These are phyloP conservation scores for Coniochaeta prunicola DNA, from an alignment of 2,329 filamentous ascomycete species.

Conservation along the genomic window DNA sequence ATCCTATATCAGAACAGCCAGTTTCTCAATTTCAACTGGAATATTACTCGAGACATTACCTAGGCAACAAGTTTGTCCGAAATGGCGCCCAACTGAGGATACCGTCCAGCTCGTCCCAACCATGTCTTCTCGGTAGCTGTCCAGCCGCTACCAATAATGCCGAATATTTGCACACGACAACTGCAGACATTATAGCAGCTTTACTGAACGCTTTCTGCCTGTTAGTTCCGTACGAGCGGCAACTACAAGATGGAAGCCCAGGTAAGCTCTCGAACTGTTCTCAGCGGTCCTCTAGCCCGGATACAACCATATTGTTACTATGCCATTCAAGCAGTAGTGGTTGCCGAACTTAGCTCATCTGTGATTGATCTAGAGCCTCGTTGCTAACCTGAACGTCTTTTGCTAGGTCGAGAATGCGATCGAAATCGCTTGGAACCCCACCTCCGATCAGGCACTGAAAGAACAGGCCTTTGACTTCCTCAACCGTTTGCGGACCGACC, in stretches of 20 bases:
- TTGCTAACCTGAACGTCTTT: not conserved
- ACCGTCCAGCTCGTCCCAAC: not conserved
- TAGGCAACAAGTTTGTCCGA: not conserved
- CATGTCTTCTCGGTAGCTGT: conserved; percentile 16
- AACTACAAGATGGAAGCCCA: conserved; percentile 1
- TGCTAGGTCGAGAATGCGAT: conserved; percentile 88
- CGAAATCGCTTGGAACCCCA: conserved; percentile 82
- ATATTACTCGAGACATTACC: not conserved
- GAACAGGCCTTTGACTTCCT: conserved; percentile 76
- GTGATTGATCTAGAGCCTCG: not conserved
- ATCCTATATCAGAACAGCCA: not conserved
- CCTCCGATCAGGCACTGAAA: conserved; percentile 68
- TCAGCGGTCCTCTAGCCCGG: not conserved
- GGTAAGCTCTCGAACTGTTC: not conserved
- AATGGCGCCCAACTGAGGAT: conserved; percentile 14
- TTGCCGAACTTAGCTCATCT: not conserved
- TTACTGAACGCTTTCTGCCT: conserved; percentile 4
- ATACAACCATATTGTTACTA: not conserved
- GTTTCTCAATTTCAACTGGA: not conserved
- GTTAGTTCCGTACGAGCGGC: conserved; percentile 6
- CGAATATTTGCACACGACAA: conserved; percentile 11
- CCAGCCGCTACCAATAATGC: conserved; percentile 16
- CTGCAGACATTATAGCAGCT: conserved; percentile 21
- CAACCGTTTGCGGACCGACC: conserved; percentile 70
- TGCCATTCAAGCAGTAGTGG: not conserved